These are phyloP conservation scores for Macadamia tetraphylla DNA, from an alignment of 164 flowering plant genomes.

Conservation along the genomic window DNA sequence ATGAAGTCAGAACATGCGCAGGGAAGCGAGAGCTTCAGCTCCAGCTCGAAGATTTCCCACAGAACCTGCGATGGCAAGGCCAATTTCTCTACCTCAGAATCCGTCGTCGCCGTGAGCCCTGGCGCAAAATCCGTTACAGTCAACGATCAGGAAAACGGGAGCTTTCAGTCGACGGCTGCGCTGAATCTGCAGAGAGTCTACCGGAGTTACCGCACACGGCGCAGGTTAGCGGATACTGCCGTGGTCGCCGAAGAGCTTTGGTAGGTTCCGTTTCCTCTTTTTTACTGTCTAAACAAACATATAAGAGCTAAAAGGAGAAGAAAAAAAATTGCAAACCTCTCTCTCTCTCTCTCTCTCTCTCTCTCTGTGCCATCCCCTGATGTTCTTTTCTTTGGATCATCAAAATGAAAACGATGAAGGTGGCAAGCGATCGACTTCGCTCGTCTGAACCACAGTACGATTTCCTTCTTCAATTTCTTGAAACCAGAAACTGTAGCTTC, in stretches of 20 bases:
- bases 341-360: constrained; percentile 2
- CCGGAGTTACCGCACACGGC: constrained; percentile 69
- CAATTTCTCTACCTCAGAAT: neutral
- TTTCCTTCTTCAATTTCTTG: constrained; percentile 57
- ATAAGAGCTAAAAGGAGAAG: too few species aligned
- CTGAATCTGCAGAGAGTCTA: constrained; percentile 69
- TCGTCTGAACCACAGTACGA: constrained; percentile 58
- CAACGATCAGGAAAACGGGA: constrained; percentile 1
- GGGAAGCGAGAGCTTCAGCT: too few species aligned
- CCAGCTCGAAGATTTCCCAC: too few species aligned
- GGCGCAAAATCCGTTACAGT: neutral
- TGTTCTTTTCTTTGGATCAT: neutral
- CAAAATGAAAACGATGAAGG: constrained; percentile 27
- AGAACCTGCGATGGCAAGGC: neutral
- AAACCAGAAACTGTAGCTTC: constrained; percentile 60
- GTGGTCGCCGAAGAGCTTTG: constrained; percentile 78
- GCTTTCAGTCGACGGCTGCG: constrained; percentile 25
- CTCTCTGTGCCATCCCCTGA: neutral
- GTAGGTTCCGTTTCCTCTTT: constrained; percentile 22
- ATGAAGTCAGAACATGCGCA: too few species aligned
- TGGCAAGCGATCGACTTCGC: constrained; percentile 76
- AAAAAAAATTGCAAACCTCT: neutral
- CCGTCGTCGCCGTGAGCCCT: neutral
- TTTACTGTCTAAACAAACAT: neutral
- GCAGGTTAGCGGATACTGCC: constrained; percentile 76